Evolutionary conservation across 495 filamentous ascomycete species (phyloP).

Genomic region (Zalerion maritima): DNA sequence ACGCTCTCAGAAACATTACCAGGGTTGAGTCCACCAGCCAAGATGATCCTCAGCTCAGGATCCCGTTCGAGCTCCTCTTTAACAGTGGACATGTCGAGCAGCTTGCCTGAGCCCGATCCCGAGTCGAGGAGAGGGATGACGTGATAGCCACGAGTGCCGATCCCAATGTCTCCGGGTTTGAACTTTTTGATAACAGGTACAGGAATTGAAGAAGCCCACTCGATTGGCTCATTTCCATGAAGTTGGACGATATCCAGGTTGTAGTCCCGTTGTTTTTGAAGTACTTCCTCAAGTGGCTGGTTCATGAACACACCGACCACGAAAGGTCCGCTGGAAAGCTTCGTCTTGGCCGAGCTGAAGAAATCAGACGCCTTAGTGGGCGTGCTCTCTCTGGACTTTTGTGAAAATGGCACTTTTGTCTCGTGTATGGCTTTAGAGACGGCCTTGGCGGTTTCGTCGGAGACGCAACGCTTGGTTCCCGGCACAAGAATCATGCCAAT

Average conservation of each 20-base stretch:
- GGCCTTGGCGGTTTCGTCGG: constrained; percentile 55
- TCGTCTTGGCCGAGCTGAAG: constrained; percentile 24
- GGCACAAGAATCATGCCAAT: constrained; percentile 85
- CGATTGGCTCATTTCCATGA: constrained; percentile 80
- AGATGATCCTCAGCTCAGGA: constrained; percentile 43
- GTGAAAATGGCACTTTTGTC: constrained; percentile 17
- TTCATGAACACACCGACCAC: constrained; percentile 92
- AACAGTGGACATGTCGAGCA: constrained; percentile 52
- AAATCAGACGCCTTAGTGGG: constrained; percentile 27
- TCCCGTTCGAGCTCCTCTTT: constrained; percentile 47
- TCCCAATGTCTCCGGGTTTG: constrained; percentile 49
- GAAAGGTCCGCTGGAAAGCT: constrained; percentile 43
- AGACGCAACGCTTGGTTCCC: constrained; percentile 63
- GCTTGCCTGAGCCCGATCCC: constrained; percentile 65
- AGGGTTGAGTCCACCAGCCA: constrained; percentile 72
- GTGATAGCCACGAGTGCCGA: constrained; percentile 68
- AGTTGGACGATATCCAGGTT: constrained; percentile 85
- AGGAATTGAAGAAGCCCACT: constrained; percentile 77
- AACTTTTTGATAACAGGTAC: constrained; percentile 84
- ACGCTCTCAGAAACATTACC: constrained; percentile 58
- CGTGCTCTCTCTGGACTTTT: constrained; percentile 6
- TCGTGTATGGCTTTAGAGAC: constrained; percentile 69
- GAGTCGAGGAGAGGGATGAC: constrained; percentile 72
- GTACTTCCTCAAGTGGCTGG: constrained; percentile 68
- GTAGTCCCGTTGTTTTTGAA: constrained; percentile 58